A percentile compares a stretch with the other conserved stretches of the same genome.
These are phyloP conservation scores for Sporormia fimetaria DNA, from an alignment of 495 filamentous ascomycete genomes.

Conservation along the genomic window DNA sequence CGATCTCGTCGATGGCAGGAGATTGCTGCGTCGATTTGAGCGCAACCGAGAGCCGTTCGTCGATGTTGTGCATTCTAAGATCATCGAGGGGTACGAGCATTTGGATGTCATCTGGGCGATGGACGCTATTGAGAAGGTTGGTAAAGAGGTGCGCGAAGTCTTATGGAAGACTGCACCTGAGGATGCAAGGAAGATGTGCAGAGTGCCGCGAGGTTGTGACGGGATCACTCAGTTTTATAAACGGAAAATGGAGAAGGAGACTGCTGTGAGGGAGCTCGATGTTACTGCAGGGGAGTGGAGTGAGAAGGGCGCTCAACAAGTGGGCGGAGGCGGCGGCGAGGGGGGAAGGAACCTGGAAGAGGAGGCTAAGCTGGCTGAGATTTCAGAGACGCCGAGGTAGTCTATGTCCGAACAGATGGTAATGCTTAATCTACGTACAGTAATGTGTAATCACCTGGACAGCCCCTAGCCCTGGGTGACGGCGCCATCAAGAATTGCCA, in stretches of 20 bases:
- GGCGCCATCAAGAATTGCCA: too few species aligned
- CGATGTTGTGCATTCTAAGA: constrained; percentile 62
- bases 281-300: constrained; percentile 19
- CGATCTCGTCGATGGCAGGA: constrained; percentile 68
- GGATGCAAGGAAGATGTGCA: constrained; percentile 45
- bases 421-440: too few species aligned
- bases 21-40: constrained; percentile 62
- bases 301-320: constrained; percentile 11
- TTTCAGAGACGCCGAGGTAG: too few species aligned
- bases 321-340: constrained; percentile 14
- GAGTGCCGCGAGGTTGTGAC: constrained; percentile 54
- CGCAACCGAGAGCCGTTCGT: constrained; percentile 75
- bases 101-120: constrained; percentile 96
- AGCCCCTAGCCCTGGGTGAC: too few species aligned
- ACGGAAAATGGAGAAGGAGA: constrained; percentile 4
- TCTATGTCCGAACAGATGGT: too few species aligned
- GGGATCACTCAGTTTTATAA: constrained; percentile 24
- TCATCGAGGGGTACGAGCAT: constrained; percentile 83
- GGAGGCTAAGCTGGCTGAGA: constrained; percentile 1
- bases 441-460: too few species aligned
- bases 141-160: constrained; percentile 67
- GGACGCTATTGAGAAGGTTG: constrained; percentile 74
- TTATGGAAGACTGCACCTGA: constrained; percentile 62
- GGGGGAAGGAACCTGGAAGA: constrained; percentile 6
- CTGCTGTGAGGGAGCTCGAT: constrained; percentile 12